Base-by-base conservation (phyloP, 2,329 filamentous ascomycete genomes). In the Neonectria coccinea region DNA sequence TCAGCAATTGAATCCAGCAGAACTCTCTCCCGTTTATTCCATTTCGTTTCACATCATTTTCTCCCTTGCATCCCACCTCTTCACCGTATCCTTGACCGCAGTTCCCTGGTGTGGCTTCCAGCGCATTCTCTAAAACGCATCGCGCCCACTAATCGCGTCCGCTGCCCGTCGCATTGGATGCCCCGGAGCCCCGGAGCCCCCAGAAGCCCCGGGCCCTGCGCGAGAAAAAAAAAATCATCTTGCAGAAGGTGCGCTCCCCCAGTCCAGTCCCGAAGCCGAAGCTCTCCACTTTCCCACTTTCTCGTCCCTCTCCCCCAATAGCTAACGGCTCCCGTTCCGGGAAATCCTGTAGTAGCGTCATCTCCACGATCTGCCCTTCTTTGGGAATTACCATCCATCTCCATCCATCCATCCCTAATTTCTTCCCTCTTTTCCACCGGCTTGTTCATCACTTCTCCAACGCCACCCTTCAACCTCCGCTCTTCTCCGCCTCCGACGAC, bases 311-410 rank as follows among this genome's bases (percentile, higher is more conserved):
- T 64, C 69, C 65, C 66, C 70, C 71, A 74, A 74, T 74, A 69
- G 39, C 48, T 58, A 71, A 51, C 59, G 64, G 59, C 59, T 70
- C 55, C 61, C 56, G 64, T 56, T 52, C 67, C 55, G 60, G 62
- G 68, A 64, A 65, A 65, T 64, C 68, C 64, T 73, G 29, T 29
- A 29, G 70, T 66, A 73, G 69, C 70, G 72, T 73, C 72, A 74
- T 74, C 70, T 72, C 71, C 69, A 74, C 70, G 72, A 74, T 74
- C 67, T 70, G 67, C 5, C 63, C 55, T 67, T 68, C 65, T 62
- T 70, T 70, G 70, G 69, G 70, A 68, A 73, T 72, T 70, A 58
- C 54, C 65, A 56, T 66, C 50, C 48, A 51, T 59, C 48, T 48
- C 53, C 36, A 51, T 54, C 48, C 39, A 54, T 25, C 27, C 47